A percentile compares a stretch with the other conserved stretches of the same genome.
phyloP scores from a whole-genome alignment of 345 rosid species.

The Dipteronia sinensis region DNA sequence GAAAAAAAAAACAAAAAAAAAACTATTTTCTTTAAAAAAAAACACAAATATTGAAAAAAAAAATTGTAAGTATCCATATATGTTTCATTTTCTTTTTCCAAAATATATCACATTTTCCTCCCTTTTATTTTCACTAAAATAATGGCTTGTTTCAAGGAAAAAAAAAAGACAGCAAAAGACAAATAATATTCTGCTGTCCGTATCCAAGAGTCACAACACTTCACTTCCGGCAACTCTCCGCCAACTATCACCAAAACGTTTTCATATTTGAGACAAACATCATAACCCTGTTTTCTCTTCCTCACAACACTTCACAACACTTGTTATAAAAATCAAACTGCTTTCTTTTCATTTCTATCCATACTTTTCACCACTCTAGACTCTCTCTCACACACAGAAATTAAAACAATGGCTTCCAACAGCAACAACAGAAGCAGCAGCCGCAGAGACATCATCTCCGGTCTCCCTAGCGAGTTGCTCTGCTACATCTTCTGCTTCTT shows the following conservation, averaged over 20 bases:
- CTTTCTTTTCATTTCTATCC: not conserved
- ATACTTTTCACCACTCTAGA: not conserved
- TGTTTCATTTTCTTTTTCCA: not conserved
- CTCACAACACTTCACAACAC: not conserved
- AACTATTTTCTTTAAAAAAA: too few relatives aligned
- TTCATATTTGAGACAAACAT: too few relatives aligned
- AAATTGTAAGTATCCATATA: too few relatives aligned
- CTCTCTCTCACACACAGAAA: not conserved
- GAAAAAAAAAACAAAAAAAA: too few relatives aligned
- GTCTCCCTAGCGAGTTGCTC: conserved; percentile 20
- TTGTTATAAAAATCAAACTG: too few relatives aligned
- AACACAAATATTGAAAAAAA: too few relatives aligned
- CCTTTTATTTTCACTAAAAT: too few relatives aligned
- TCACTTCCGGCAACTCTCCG: not conserved
- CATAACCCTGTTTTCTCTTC: not conserved
- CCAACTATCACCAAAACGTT: conserved; percentile 10
- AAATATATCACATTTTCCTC: not conserved
- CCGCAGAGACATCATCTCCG: conserved; percentile 19
- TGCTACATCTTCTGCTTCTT: conserved; percentile 28
- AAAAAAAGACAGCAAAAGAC: not conserved
- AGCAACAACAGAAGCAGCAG: not conserved
- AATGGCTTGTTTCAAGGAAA: too few relatives aligned
- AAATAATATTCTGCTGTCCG: too few relatives aligned
- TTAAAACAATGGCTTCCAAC: not conserved
- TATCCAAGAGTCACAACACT: not conserved